Percentiles rank a stretch among this genome's conserved stretches.
Evolutionary conservation across 2,329 filamentous ascomycete species (phyloP).

Genomic region (Neocatenulostroma microsporum): DNA sequence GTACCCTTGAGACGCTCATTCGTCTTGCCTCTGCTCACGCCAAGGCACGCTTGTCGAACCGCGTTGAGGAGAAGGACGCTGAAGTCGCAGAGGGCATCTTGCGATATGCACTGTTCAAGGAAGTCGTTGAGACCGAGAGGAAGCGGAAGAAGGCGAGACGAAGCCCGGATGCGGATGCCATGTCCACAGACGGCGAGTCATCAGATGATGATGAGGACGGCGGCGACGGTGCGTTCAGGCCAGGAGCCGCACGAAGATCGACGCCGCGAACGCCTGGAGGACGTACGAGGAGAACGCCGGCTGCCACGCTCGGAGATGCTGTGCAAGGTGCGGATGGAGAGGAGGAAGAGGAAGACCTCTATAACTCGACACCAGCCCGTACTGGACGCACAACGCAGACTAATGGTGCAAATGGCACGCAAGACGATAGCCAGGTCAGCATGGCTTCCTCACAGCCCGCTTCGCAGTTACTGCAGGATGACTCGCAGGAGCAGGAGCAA

Average conservation of each 20-base stretch:
- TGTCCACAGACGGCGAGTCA: conserved; percentile 48
- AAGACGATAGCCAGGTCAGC: conserved; percentile 52
- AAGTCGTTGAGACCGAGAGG: conserved; percentile 71
- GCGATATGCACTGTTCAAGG: conserved; percentile 93
- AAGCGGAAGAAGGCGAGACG: conserved; percentile 71
- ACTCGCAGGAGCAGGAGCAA: conserved; percentile 43
- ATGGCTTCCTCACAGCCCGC: conserved; percentile 73
- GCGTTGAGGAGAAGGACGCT: conserved; percentile 85
- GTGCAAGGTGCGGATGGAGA: conserved; percentile 28
- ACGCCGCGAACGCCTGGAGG: conserved; percentile 21
- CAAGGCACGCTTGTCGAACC: conserved; percentile 78
- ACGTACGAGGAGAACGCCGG: conserved; percentile 16
- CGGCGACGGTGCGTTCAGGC: conserved; percentile 48
- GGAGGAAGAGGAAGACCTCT: conserved; percentile 50
- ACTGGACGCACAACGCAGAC: conserved; percentile 35
- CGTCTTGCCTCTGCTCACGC: conserved; percentile 94
- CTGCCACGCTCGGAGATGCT: conserved; percentile 17
- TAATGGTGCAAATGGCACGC: conserved; percentile 31
- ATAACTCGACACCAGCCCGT: conserved; percentile 43
- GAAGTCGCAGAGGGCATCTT: conserved; percentile 81
- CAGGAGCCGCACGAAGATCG: conserved; percentile 48
- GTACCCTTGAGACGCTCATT: conserved; percentile 96
- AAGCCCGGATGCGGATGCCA: conserved; percentile 47
- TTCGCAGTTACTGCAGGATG: conserved; percentile 57
- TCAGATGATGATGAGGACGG: conserved; percentile 53